Base-by-base conservation (phyloP, 2,329 filamentous ascomycete species). In the Akanthomyces dipterigenus region DNA sequence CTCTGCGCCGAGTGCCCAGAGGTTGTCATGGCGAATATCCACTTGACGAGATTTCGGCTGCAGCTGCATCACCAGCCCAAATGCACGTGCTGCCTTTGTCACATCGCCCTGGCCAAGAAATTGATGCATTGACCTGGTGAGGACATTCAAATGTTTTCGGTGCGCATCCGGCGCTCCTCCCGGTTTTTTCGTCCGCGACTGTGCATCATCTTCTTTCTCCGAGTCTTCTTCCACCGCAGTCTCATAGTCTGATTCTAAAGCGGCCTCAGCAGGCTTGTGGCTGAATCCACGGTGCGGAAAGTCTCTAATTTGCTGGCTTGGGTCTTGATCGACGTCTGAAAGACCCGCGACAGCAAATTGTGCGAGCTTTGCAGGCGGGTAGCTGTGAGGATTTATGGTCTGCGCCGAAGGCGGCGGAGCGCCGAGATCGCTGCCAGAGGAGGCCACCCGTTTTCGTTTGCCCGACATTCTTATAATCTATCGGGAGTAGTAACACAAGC, bases 1-100 rank as follows among this genome's bases (percentile, higher is more conserved):
- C 74, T 96, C 93, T 2, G 90, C 91, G 0, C 91, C 92, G 49
- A 96, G 82, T 16, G 88, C 88, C 93, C 93, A 97, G 65, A 89
- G 82, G 40, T 85, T 82, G 68, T 87, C 81, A 22, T 78, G 78
- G 43, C 91, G 83, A 53, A 93, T 72, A 70, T 96, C 91, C 22
- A 93, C 78, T 7, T 76, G 75, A 53, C 74, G 60, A 31, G 70
- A 68, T 16, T 64, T 55, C 1, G 71, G 70, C 11, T 70, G 68
- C 51, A 85, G 81, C 54, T 88, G 83, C 51, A 92, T 71, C 36
- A 96, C 79, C 65, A 96, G 75, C 1, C 85, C 88, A 80, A 91
- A 93, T 0, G 90, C 89, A 63, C 89, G 81, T 55, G 84, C 84
- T 0, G 93, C 92, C 45, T 89, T 86, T 2, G 79, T 66, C 63